These are phyloP conservation scores for Ophiostoma sp. DNA, from an alignment of 2,329 filamentous ascomycete species.

Conservation along the genomic window DNA sequence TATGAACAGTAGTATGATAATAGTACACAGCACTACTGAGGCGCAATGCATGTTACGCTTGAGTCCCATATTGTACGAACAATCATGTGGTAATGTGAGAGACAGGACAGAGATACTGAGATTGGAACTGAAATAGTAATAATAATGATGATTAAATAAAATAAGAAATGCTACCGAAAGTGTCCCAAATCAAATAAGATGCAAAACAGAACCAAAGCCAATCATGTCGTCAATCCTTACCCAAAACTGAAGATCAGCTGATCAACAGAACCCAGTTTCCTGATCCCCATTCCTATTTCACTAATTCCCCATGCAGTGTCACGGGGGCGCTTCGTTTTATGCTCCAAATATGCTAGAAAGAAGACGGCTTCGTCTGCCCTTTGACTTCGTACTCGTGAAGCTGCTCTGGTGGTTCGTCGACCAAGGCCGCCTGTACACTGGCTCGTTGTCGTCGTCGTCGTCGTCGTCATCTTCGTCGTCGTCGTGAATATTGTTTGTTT, in stretches of 20 bases:
- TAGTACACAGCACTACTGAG: too few species aligned
- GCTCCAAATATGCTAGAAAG: constrained; percentile 12
- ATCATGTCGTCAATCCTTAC: not conserved
- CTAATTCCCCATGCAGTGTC: not conserved
- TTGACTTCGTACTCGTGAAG: constrained; percentile 13
- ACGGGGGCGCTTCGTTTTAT: not conserved
- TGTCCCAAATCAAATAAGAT: not conserved
- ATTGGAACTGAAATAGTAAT: not conserved
- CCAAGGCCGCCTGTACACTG: constrained; percentile 14
- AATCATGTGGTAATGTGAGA: not conserved
- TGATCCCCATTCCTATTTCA: not conserved
- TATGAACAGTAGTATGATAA: too few species aligned
- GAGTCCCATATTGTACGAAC: not conserved
- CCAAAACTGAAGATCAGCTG: not conserved
- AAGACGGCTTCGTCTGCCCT: constrained; percentile 5
- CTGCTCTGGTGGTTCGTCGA: constrained; percentile 13
- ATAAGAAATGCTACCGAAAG: not conserved
- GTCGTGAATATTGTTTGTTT: not conserved
- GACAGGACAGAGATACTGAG: not conserved
- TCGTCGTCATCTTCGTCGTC: constrained; percentile 13
- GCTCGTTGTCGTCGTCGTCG: constrained; percentile 12
- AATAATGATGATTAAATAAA: not conserved
- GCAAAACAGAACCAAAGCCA: not conserved
- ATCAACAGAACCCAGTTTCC: not conserved
- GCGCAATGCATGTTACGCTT: not conserved